A percentile compares a stretch with the other conserved stretches of the same genome.
Evolutionary conservation across 805 yeast genomes (phyloP).

Genomic region (Wickerhamomyces bovis): DNA sequence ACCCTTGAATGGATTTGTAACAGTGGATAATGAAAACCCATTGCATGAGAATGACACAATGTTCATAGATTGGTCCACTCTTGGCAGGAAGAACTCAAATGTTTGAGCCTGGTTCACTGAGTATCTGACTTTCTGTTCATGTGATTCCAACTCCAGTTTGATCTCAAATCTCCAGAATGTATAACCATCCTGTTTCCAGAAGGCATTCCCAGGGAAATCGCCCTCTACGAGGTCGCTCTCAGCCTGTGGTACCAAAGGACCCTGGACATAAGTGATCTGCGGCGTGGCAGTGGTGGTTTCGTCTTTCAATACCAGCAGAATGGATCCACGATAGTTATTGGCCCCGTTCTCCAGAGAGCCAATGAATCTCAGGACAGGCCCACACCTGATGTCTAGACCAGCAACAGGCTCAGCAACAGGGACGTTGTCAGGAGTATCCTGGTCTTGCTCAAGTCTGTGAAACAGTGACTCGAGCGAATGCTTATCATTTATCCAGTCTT

Average conservation of each 20-base stretch:
- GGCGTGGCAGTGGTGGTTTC: constrained; percentile 31
- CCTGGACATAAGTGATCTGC: constrained; percentile 18
- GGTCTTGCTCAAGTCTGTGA: constrained; percentile 2
- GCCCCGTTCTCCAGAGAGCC: constrained; percentile 51
- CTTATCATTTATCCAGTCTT: constrained; percentile 3
- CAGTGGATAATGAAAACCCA: constrained; percentile 76
- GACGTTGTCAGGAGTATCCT: constrained; percentile 7
- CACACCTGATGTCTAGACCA: constrained; percentile 49
- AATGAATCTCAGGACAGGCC: constrained; percentile 69
- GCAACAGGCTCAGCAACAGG: constrained; percentile 14
- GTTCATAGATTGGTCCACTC: constrained; percentile 63
- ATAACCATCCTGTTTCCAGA: constrained; percentile 40
- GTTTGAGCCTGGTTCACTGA: constrained; percentile 43
- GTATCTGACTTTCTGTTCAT: constrained; percentile 63
- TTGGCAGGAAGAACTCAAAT: constrained; percentile 68
- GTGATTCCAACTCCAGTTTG: constrained; percentile 37
- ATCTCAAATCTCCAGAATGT: constrained; percentile 65
- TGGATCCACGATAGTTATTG: constrained; percentile 57
- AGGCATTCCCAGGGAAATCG: constrained; percentile 38
- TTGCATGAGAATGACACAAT: constrained; percentile 82
- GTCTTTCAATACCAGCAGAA: constrained; percentile 51
- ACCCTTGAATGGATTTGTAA: constrained; percentile 60
- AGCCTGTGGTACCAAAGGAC: constrained; percentile 22
- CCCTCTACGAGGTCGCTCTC: constrained; percentile 28
- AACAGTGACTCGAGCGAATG: constrained; percentile 1